These are phyloP conservation scores for Populus euphratica DNA, from an alignment of 345 rosid genomes.

Conservation along the genomic window DNA sequence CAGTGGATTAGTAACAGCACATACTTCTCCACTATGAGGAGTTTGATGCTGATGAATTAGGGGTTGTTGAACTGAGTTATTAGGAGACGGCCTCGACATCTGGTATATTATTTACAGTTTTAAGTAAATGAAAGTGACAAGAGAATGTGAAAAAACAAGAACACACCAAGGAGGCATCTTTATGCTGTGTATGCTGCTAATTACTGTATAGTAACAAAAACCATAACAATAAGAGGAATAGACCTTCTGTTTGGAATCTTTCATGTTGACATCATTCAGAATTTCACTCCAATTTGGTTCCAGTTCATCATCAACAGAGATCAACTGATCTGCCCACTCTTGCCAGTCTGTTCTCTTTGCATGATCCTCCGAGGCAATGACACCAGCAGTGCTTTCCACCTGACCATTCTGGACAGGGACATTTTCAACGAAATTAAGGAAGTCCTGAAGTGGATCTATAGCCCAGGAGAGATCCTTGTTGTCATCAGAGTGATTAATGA, in stretches of 20 bases:
- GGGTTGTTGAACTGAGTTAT: conserved; percentile 34
- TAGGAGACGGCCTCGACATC: conserved; percentile 29
- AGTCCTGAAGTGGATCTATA: conserved; percentile 45
- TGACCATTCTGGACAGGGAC: conserved; percentile 37
- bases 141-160: background rate
- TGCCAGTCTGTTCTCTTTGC: conserved; percentile 49
- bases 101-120: conserved; percentile 19
- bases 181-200: background rate
- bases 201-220: background rate
- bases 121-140: background rate
- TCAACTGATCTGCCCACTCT: conserved; percentile 65
- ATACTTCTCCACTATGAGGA: conserved; percentile 29
- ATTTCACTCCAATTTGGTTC: conserved; percentile 70
- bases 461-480: conserved; percentile 50
- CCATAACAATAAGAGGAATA: conserved; percentile 10
- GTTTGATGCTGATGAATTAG: conserved; percentile 40
- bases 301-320: conserved; percentile 52
- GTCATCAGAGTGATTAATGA: conserved; percentile 36
- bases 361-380: conserved; percentile 37
- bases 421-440: conserved; percentile 49
- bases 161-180: background rate
- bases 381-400: conserved; percentile 40
- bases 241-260: conserved; percentile 56
- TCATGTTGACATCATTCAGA: conserved; percentile 43
- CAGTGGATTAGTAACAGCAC: conserved; percentile 26